Evolutionary conservation across 768 basidiomycete genomes (phyloP).

Genomic region (Mycena galericulata): DNA sequence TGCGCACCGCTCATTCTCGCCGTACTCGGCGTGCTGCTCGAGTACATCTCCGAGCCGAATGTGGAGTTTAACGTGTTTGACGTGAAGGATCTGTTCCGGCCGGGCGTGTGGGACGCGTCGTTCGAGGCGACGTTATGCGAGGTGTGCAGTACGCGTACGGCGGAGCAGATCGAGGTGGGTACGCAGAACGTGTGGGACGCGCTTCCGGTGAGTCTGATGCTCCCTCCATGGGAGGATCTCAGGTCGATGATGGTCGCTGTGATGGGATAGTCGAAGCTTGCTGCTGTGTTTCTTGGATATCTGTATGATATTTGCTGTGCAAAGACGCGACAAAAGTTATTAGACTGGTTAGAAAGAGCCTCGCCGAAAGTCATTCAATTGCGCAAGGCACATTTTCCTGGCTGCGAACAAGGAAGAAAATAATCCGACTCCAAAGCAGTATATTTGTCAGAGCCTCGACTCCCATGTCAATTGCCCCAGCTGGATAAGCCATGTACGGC

Average conservation of each 20-base stretch:
- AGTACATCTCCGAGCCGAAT: neutral
- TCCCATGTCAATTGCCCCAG: no score
- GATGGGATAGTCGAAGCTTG: no score
- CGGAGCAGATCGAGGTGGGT: neutral
- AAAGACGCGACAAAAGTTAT: no score
- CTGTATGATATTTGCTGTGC: no score
- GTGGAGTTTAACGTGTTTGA: slow-evolving; percentile 24
- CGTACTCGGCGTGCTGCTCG: neutral
- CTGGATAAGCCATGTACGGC: no score
- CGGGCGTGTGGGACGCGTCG: neutral
- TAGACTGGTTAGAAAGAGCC: no score
- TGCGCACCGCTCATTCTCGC: neutral
- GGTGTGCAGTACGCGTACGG: neutral
- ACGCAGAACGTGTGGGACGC: slow-evolving; percentile 19
- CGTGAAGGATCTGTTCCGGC: slow-evolving; percentile 18
- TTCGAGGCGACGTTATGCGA: slow-evolving; percentile 6
- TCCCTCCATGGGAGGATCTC: slow-evolving; percentile 21
- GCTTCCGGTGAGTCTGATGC: neutral
- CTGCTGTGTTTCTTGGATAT: no score
- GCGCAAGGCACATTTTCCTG: no score
- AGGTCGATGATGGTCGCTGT: neutral
- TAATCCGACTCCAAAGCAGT: no score
- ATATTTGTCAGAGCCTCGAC: no score
- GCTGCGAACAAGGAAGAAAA: no score
- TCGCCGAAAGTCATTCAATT: no score